Percentiles rank a stretch among this genome's conserved stretches.
Evolutionary conservation across 805 yeast species (phyloP).

Genomic region (Suhomyces vadensis): DNA sequence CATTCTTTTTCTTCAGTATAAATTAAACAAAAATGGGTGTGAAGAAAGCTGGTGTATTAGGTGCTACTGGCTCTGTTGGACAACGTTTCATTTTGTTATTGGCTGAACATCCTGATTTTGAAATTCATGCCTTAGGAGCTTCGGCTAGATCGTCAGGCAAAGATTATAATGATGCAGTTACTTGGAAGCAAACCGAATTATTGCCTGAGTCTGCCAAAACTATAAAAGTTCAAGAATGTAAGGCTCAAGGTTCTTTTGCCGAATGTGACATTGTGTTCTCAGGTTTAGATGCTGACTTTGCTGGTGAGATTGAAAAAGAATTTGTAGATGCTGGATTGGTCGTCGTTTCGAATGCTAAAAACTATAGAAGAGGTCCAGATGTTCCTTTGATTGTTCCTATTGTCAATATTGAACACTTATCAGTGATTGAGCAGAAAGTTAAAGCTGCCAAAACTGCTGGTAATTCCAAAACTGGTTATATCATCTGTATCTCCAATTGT

Average conservation of each 20-base stretch:
- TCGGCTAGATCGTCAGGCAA: slow-evolving; percentile 93
- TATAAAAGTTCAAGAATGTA: slow-evolving; percentile 76
- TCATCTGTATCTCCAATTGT: slow-evolving; percentile 95
- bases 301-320: slow-evolving; percentile 88
- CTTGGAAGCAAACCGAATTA: slow-evolving; percentile 90
- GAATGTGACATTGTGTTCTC: slow-evolving; percentile 94
- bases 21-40: slow-evolving; percentile 12
- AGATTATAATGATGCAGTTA: slow-evolving; percentile 77
- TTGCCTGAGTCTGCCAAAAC: slow-evolving; percentile 69
- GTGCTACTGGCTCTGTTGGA: slow-evolving; percentile 98
- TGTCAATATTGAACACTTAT: slow-evolving; percentile 88
- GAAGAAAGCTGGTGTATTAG: slow-evolving; percentile 82
- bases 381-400: slow-evolving; percentile 96
- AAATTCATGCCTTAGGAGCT: slow-evolving; percentile 84
- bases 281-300: slow-evolving; percentile 89
- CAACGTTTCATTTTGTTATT: slow-evolving; percentile 88
- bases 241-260: slow-evolving; percentile 64
- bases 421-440: slow-evolving; percentile 62
- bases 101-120: slow-evolving; percentile 86
- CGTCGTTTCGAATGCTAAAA: slow-evolving; percentile 92
- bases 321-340: slow-evolving; percentile 80
- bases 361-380: slow-evolving; percentile 81
- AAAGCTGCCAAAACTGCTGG: slow-evolving; percentile 55
- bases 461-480: slow-evolving; percentile 69
- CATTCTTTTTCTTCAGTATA: not conserved